Evolutionary conservation across 1,284 basidiomycete genomes (phyloP).

Genomic region (Microbotryum silenes-acaulis): DNA sequence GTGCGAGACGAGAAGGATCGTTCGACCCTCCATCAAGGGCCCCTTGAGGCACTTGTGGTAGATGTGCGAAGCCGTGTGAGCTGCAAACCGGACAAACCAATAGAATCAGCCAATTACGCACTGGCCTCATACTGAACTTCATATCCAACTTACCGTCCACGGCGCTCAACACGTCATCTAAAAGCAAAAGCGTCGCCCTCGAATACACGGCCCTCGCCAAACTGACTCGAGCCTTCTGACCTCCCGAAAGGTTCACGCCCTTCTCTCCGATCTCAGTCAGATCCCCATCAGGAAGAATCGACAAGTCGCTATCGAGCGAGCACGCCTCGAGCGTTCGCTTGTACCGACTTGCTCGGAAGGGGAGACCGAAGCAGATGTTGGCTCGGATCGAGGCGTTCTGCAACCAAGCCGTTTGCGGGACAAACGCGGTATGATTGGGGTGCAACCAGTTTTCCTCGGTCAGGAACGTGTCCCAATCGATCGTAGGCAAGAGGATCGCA

Average conservation of each 20-base stretch:
- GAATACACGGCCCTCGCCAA: conserved; percentile 91
- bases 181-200: conserved; percentile 68
- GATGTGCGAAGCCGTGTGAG: conserved; percentile 65
- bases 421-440: conserved; percentile 72
- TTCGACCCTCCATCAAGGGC: conserved; percentile 68
- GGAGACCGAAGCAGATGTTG: conserved; percentile 84
- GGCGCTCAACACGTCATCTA: conserved; percentile 54
- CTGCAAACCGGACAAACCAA: neutral
- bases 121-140: too few relatives aligned
- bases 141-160: conserved; percentile 45
- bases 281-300: conserved; percentile 89
- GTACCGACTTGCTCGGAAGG: conserved; percentile 70
- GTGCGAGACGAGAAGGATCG: conserved; percentile 79
- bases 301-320: conserved; percentile 67
- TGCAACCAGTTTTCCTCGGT: conserved; percentile 64
- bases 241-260: conserved; percentile 74
- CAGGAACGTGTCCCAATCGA: conserved; percentile 28
- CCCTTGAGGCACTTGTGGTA: conserved; percentile 75
- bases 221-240: conserved; percentile 88
- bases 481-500: conserved; percentile 51
- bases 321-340: conserved; percentile 65
- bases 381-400: conserved; percentile 89
- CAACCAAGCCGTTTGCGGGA: conserved; percentile 83
- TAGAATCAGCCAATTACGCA: neutral
- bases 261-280: conserved; percentile 79